phyloP scores from a whole-genome alignment of 2,329 filamentous ascomycete genomes.

The Cryphonectria parasitica region DNA sequence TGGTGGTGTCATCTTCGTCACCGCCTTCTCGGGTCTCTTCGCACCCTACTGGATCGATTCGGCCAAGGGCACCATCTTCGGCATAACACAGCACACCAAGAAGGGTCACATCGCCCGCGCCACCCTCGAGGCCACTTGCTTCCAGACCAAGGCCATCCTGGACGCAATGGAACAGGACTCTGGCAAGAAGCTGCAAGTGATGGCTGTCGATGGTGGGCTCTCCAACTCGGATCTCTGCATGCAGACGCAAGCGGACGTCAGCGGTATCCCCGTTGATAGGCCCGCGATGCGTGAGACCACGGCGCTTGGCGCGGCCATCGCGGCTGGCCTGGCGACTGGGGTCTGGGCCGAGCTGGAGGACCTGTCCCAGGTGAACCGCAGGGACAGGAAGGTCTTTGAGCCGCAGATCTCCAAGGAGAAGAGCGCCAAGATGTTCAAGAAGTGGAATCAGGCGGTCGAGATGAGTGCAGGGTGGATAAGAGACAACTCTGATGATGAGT shows the following conservation, averaged over 20 bases:
- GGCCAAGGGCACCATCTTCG: conserved; percentile 85
- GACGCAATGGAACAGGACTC: conserved; percentile 91
- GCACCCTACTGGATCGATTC: conserved; percentile 96
- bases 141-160: conserved; percentile 89
- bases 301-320: conserved; percentile 84
- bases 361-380: conserved; percentile 72
- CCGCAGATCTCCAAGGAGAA: conserved; percentile 59
- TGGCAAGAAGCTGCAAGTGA: conserved; percentile 70
- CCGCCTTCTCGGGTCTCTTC: conserved; percentile 88
- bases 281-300: conserved; percentile 91
- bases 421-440: conserved; percentile 50
- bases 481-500: conserved; percentile 31
- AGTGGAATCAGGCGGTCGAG: conserved; percentile 62
- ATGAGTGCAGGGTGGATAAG: conserved; percentile 61
- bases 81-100: conserved; percentile 83
- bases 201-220: conserved; percentile 88
- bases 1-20: conserved; percentile 84
- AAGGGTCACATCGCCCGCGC: conserved; percentile 86
- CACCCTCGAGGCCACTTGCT: conserved; percentile 88
- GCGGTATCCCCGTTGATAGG: conserved; percentile 78
- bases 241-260: conserved; percentile 88
- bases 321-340: conserved; percentile 80
- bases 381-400: conserved; percentile 70
- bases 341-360: conserved; percentile 79
- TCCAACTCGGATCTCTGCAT: conserved; percentile 88